Percentiles rank a stretch among this genome's conserved stretches.
These are phyloP conservation scores for Aspergillus sp. DNA, from an alignment of 2,329 filamentous ascomycete genomes.

Conservation along the genomic window DNA sequence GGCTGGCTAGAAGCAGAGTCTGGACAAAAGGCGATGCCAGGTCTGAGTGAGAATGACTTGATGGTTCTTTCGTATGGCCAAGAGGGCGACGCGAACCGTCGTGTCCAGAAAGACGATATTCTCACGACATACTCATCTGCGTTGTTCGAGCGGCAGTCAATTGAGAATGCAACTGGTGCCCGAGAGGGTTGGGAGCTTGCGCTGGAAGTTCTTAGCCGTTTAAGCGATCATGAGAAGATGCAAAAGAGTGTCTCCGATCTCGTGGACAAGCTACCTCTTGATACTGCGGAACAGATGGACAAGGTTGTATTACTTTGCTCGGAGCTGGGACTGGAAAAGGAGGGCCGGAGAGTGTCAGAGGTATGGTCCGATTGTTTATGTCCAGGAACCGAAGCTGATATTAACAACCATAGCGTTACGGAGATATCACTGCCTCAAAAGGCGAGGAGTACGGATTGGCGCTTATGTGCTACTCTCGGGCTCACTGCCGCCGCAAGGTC, in stretches of 20 bases:
- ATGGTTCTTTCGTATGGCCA: conserved; percentile 73
- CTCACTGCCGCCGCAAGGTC: conserved; percentile 74
- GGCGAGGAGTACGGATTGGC: conserved; percentile 80
- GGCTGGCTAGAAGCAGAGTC: conserved; percentile 71
- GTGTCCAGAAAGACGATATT: conserved; percentile 74
- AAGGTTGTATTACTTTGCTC: conserved; percentile 77
- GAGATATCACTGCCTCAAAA: conserved; percentile 69
- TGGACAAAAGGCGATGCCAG: conserved; percentile 57
- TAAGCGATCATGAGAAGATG: conserved; percentile 70
- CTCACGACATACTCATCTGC: conserved; percentile 72
- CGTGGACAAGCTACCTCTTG: conserved; percentile 68
- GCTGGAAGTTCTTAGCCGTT: conserved; percentile 74
- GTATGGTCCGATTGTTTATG: conserved; percentile 49
- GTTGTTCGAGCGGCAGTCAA: conserved; percentile 42
- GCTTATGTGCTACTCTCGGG: conserved; percentile 85
- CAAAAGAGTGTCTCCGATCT: conserved; percentile 72
- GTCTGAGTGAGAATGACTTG: conserved; percentile 74
- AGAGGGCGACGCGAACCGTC: conserved; percentile 47
- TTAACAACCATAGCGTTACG: conserved; percentile 63
- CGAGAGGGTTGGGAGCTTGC: conserved; percentile 87
- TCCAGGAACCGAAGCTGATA: conserved; percentile 15
- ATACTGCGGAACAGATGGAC: conserved; percentile 70
- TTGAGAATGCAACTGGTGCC: conserved; percentile 34
- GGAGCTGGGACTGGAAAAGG: conserved; percentile 71
- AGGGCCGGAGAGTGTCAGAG: conserved; percentile 78